Evolutionary conservation across 352 stramenopile genomes (phyloP), one percentile per base, ranked within the genome.

Genomic region (Pythium folliculosum): DNA sequence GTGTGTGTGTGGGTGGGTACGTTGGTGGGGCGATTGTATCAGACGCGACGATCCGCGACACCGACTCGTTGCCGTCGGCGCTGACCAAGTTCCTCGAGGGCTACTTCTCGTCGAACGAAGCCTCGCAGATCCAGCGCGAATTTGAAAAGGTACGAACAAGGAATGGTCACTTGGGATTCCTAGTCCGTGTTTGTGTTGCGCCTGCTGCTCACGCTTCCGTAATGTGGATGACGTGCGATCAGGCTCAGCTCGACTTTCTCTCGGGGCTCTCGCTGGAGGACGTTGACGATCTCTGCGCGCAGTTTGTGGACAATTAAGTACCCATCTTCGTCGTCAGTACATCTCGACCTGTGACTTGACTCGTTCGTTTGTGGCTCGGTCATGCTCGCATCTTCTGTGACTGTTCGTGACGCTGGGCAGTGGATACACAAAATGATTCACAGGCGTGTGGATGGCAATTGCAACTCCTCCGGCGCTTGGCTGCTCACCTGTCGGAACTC

Each of bases 261-360:
- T 73, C 78, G 21, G 76, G 76, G 13, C 64, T 92, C 16, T 82
- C 78, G 60, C 69, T 92, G 3, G 84, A 92, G 50, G 80, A 92
- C 58, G 73, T 90, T 23, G 75, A 92, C 64, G 84, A 92, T 58
- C 70, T 92, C 21, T 90, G 84, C 51, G 82, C 79, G 38, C 81
- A 92, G 69, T 89, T 92, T 60, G 75, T 87, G 0, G 16, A 47
- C 9, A 40, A 70, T n/a, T 57, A 70, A 44, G 9, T 13, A 16
- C 14, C 38, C 38, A 44, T 44, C 38, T 40, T 40, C n/a, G n/a
- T n/a, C 5, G 9, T 37, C 32, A 44, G 38, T 44, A 44, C 38
- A 44, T 44, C 8, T 17, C 38, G 9, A n/a, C n/a, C 38, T 44
- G 38, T 17, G 9, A 7, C 38, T 44, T 13, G 38, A 44, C 38